Percentiles rank a stretch among this genome's conserved stretches.
Evolutionary conservation across 305 asterid genomes (phyloP).

Genomic region (Petunia hybrid): DNA sequence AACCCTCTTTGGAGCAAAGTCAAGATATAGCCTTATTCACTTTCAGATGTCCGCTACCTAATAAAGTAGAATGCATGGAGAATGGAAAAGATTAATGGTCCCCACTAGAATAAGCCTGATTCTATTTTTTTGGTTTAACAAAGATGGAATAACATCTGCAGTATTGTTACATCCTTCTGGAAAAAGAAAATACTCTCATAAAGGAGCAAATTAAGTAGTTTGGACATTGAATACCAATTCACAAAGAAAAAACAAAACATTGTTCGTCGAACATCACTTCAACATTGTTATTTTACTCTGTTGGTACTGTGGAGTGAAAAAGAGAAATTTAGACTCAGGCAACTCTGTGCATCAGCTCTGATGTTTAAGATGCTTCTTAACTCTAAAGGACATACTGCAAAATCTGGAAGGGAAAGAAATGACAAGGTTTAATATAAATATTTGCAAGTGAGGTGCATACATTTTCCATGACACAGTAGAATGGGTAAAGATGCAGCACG

Average conservation of each 20-base stretch:
- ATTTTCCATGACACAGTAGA: slow-evolving; percentile 81
- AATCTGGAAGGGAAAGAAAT: neutral
- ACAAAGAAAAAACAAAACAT: too few species aligned
- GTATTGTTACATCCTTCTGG: neutral
- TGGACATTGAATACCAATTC: neutral
- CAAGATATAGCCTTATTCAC: neutral
- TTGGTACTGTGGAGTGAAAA: neutral
- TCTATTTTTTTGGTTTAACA: neutral
- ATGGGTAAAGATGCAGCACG: slow-evolving; percentile 96
- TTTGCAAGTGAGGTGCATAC: slow-evolving; percentile 49
- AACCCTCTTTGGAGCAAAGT: neutral
- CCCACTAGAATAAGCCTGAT: neutral
- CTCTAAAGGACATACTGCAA: neutral
- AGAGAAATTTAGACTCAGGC: neutral
- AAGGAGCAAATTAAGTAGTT: slow-evolving; percentile 1
- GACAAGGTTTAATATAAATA: neutral
- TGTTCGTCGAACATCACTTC: too few species aligned
- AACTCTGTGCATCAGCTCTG: slow-evolving; percentile 10
- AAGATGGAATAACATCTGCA: neutral
- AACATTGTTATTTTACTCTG: too few species aligned
- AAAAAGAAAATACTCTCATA: neutral
- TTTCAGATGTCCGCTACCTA: neutral
- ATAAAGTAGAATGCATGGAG: neutral
- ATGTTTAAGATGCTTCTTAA: neutral
- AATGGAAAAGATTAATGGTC: neutral